Base-by-base conservation (phyloP, 1,139 yeast genomes). In the Yamadazyma sp. region DNA sequence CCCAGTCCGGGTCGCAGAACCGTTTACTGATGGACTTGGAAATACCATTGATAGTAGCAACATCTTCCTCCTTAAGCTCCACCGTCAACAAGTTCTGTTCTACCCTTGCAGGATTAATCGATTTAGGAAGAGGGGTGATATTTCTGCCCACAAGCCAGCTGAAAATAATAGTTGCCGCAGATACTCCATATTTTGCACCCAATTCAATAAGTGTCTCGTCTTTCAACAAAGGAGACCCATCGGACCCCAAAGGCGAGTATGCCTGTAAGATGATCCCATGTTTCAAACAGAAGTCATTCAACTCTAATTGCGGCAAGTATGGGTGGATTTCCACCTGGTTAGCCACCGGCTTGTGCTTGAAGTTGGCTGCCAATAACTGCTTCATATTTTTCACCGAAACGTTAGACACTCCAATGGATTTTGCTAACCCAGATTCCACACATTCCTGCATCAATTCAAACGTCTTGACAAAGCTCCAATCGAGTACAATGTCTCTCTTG, bases 341-440 rank as follows among this genome's bases (percentile, higher is more conserved):
- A 13, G 20, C 29, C 18, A 27, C 29, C 7, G 29, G 29, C 49
- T 78, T 70, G 11, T 70, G 69, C 3, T 69, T 76, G 6, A 86
- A 86, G 27, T 48, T 49, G 21, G 64, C 59, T 23, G 56, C 62
- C 39, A 78, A 59, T 32, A 77, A 57, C 29, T 64, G 62, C 42
- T 76, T 63, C 38, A 80, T 51, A 48, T 70, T 67, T 30, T 61
- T 62, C 26, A 65, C 53, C n/a, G 79, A 69, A 54, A 66, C 78
- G 59, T 80, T 80, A 8, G 83, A 77, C 26, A 80, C 82, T 41
- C 86, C 87, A 50, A 81, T 71, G 30, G 82, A 68, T 52, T 64
- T 76, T 16, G 39, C 32, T 16, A 35, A 33, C 18, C 40, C 40
- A 20, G 25, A 30, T 21, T 38, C 30, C 8, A 35, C 41, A 35